Evolutionary conservation across 2,329 filamentous ascomycete species (phyloP), one percentile per base, ranked within the genome.

Genomic region (Microsporum ferrugineum): DNA sequence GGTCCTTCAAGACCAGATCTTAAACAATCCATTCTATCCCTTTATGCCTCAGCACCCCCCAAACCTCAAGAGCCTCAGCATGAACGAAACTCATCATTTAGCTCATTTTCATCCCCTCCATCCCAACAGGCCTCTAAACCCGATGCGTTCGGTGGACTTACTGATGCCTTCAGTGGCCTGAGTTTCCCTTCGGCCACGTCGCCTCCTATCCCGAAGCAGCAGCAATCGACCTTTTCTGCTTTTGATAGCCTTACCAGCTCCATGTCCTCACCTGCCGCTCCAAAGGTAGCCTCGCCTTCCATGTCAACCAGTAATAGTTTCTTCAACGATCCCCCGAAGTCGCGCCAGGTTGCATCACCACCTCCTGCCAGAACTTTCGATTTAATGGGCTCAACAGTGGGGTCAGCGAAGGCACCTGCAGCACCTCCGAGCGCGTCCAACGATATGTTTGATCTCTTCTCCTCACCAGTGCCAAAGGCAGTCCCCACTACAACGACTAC

Each of bases 1-100:
- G 81, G 82, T 10, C 86, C 61, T 33, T 95, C 91, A 53, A 82
- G 94, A 64, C 91, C 92, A 2, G 94, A 99, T 71, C 79, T 99
- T 63, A 99, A 99, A 76, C 92, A 96, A 74, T 97, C 92, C 1
- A 99, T 99, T 63, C 77, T 99, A 57, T 99, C 94, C 5, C 82
- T 99, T 14, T 99, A 99, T 71, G 90, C 91, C 8, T 88, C 89
- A 5, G 84, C 84, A 3, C 88, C 90, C 5, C 88, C 91, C 2
- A 88, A 90, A 70, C 85, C 89, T n/a, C 87, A 88, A 67, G 51
- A 55, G 14, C 79, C 84, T 60, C 77, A 76, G 60, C 85, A 88
- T 71, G 78, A 79, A 39, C 80, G 82, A 10, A 80, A 81, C 43
- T 79, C 81, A 33, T 85, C 86, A 0, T 88, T 91, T 68, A 84